Evolutionary conservation across 345 rosid genomes (phyloP).

Genomic region (Capsella bursapastoris): DNA sequence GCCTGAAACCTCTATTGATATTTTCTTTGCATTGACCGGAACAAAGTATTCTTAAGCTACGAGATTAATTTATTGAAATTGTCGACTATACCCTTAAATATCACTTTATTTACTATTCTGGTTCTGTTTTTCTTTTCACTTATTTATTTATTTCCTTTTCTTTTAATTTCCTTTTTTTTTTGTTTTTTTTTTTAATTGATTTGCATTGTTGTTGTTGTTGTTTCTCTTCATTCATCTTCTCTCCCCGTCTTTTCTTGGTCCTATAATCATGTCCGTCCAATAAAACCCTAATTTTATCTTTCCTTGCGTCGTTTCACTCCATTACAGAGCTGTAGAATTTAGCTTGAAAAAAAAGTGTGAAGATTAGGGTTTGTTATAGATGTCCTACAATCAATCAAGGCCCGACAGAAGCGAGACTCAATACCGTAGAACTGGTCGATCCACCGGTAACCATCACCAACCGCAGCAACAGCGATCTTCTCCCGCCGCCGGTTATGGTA

Average conservation of each 20-base stretch:
- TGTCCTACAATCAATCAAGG: conserved; percentile 99
- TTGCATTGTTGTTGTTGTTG: neutral
- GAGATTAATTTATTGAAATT: conserved; percentile 31
- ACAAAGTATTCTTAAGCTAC: conserved; percentile 29
- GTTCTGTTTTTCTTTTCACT: neutral
- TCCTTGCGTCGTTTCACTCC: conserved; percentile 42
- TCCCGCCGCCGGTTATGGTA: conserved; percentile 67
- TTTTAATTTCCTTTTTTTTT: neutral
- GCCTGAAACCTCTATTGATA: conserved; percentile 47
- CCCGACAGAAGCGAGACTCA: conserved; percentile 77
- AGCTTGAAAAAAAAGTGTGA: conserved; percentile 33
- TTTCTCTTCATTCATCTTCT: conserved; percentile 4
- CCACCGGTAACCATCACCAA: conserved; percentile 63
- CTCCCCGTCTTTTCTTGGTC: conserved; percentile 35
- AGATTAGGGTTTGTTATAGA: conserved; percentile 57
- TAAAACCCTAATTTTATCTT: conserved; percentile 76
- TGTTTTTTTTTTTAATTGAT: too few relatives aligned
- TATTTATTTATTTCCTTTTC: neutral
- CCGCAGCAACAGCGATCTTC: conserved; percentile 56
- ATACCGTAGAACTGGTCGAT: conserved; percentile 76
- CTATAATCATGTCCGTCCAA: conserved; percentile 58
- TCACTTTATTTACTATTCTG: neutral
- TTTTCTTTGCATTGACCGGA: conserved; percentile 50
- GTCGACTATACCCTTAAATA: neutral
- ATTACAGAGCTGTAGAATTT: conserved; percentile 32